Base-by-base conservation (phyloP, 805 yeast genomes). In the Millerozyma miso region DNA sequence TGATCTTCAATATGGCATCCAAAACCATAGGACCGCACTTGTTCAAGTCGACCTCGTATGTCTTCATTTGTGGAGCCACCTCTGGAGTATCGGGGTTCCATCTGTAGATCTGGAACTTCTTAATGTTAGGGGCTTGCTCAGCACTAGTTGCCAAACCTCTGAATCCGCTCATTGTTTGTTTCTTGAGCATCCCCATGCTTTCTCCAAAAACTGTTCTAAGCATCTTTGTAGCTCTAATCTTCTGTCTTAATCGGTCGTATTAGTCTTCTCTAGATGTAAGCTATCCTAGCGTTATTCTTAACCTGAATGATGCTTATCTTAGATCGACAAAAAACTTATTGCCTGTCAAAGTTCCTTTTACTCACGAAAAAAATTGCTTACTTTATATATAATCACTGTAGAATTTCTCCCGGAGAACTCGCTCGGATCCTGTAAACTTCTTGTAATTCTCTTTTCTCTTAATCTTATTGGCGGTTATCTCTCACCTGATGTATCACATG, bases 51-150 rank as follows among this genome's bases (percentile, higher is more conserved):
- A 93, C 76, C 53, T 87, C 76, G 71, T 85, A 93, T 49, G 78
- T 76, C 69, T 88, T 83, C 80, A 93, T 77, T 51, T 75, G 73
- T 46, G 99, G 99, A 76, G 90, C 88, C 53, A 80, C 82, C 54
- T 87, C 89, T 40, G 99, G 99, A 40, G 88, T 80, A 64, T 93
- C 99, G 43, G 99, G 99, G 60, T 85, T 86, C 99, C 99, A 93
- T 73, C 99, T 83, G 78, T 93, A 93, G 58, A 93, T 83, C 63
- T 90, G 87, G 70, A 93, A 90, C 26, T 83, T 80, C 74, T 93
- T 93, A 54, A 84, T 51, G 48, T 84, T 74, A 12, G 74, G 67
- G 46, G 64, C 64, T 46, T 70, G 77, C 32, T 58, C 53, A 39
- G 83, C 77, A 18, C 77, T 70, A 18, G 87, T 76, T 38, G 80